Conservation (phyloP, 345 rosid genomes). For the Streptanthus diversifolius region DNA sequence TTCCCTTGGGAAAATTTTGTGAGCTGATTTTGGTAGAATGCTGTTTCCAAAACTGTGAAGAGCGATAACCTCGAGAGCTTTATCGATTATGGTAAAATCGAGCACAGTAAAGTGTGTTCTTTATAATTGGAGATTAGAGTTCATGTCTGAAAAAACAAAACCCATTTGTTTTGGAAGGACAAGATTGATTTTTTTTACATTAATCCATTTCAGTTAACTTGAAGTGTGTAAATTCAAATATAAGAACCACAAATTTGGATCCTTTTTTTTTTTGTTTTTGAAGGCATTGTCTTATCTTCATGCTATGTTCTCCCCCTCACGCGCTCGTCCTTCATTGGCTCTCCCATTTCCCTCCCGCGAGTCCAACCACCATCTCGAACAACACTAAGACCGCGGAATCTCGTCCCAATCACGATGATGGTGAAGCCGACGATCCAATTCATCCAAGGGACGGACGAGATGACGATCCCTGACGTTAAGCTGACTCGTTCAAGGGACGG, state of each 20-base stretch:
- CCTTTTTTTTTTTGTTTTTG: background rate
- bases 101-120: background rate
- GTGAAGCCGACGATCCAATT: slow-evolving; percentile 75
- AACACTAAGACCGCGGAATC: slow-evolving; percentile 23
- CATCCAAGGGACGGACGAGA: slow-evolving; percentile 89
- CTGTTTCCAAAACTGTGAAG: background rate
- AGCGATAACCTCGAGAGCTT: background rate
- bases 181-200: background rate
- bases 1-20: background rate
- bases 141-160: background rate
- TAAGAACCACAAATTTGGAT: background rate
- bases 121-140: slow-evolving; percentile 17
- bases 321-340: slow-evolving; percentile 48
- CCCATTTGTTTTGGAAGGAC: background rate
- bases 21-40: background rate
- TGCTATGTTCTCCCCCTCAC: slow-evolving; percentile 38
- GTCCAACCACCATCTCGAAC: slow-evolving; percentile 12
- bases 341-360: slow-evolving; percentile 34
- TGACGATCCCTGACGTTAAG: slow-evolving; percentile 75
- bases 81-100: background rate
- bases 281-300: slow-evolving; percentile 46
- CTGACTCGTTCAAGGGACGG: slow-evolving; percentile 90
- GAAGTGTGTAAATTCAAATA: background rate
- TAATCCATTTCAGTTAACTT: background rate
- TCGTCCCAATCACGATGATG: slow-evolving; percentile 49